These are phyloP conservation scores for Phytophthora constricta DNA, from an alignment of 352 stramenopile species.

Conservation along the genomic window DNA sequence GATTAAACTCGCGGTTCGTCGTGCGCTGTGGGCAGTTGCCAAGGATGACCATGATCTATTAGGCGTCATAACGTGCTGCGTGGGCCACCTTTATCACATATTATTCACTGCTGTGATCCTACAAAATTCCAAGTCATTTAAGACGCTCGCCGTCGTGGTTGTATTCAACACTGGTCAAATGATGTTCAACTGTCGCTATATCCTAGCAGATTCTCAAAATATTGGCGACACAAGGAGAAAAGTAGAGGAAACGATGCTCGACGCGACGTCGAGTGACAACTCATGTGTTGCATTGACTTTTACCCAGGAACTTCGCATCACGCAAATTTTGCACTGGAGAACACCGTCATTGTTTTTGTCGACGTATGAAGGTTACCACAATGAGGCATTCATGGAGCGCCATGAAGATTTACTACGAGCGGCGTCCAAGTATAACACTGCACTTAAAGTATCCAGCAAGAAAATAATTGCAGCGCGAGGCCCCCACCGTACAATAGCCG, in stretches of 20 bases:
- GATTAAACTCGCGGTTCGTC: constrained; percentile 44
- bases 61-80: constrained; percentile 34
- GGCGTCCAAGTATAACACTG: constrained; percentile 10
- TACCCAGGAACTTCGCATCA: constrained; percentile 23
- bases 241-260: background rate
- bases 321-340: constrained; percentile 30
- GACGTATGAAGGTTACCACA: constrained; percentile 34
- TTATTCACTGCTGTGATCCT: constrained; percentile 51
- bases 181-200: constrained; percentile 35
- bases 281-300: constrained; percentile 6
- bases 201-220: constrained; percentile 9
- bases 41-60: constrained; percentile 40
- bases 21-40: constrained; percentile 23
- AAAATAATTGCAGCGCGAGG: constrained; percentile 1
- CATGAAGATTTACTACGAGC: constrained; percentile 27
- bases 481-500: constrained; percentile 4
- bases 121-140: constrained; percentile 47
- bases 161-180: constrained; percentile 40
- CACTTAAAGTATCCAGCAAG: constrained; percentile 9
- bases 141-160: constrained; percentile 35
- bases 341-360: constrained; percentile 29
- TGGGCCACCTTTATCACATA: constrained; percentile 49
- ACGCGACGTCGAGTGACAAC: background rate
- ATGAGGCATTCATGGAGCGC: constrained; percentile 14
- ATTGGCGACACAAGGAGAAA: constrained; percentile 14